These are phyloP conservation scores for Scenedesmus sp. DNA, from an alignment of 163 green algal species.

Conservation along the genomic window DNA sequence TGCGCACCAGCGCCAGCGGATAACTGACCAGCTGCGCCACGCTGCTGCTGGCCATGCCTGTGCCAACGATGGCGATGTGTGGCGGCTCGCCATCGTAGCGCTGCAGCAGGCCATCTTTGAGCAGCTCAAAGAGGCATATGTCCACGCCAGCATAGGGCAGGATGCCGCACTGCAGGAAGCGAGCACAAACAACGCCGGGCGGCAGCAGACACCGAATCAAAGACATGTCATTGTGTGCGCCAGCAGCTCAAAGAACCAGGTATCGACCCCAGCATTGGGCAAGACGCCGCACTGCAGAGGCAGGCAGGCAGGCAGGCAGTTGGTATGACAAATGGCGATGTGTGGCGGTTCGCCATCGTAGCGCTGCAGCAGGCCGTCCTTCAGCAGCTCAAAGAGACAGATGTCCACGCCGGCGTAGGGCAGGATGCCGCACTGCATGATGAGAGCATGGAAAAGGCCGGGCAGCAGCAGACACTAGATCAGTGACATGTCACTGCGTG, in stretches of 20 bases:
- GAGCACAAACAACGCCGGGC: no score
- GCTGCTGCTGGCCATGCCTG: constrained; percentile 85
- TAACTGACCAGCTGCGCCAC: constrained; percentile 89
- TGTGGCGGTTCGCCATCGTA: constrained; percentile 79
- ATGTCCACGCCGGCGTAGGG: constrained; percentile 95
- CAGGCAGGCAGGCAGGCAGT: no score
- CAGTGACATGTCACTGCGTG: constrained; percentile 63
- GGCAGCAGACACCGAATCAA: no score
- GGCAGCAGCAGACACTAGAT: no score
- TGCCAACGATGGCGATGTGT: constrained; percentile 75
- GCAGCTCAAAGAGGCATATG: constrained; percentile 91
- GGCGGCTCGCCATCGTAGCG: constrained; percentile 76
- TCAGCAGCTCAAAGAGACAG: constrained; percentile 89
- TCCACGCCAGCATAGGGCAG: constrained; percentile 93
- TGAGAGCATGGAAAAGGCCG: no score
- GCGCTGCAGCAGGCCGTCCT: constrained; percentile 79
- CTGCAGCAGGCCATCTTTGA: constrained; percentile 86
- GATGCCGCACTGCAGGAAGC: constrained; percentile 80
- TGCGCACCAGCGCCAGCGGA: constrained; percentile 87
- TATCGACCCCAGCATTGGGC: constrained; percentile 92
- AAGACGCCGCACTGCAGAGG: constrained; percentile 84
- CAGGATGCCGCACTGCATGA: constrained; percentile 85
- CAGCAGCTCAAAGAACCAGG: constrained; percentile 90
- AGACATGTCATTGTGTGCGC: constrained; percentile 73
- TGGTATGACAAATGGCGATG: constrained; percentile 59